Evolutionary conservation across 352 stramenopile species (phyloP).

Genomic region (Phytopythium kandeliae): DNA sequence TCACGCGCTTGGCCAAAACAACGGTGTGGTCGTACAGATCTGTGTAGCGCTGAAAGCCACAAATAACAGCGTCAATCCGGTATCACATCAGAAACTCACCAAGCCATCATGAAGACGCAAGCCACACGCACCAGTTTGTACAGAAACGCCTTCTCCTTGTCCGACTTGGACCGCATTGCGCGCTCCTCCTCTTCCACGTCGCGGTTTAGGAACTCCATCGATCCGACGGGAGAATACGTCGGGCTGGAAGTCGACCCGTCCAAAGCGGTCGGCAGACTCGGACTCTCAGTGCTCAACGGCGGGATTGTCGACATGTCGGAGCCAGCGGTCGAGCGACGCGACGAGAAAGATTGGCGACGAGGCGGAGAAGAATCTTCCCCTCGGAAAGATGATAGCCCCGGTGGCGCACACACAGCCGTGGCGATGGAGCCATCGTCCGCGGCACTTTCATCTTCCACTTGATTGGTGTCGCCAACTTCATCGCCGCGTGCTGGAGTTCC

Average conservation of each 20-base stretch:
- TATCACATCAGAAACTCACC: background rate
- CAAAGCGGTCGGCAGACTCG: background rate
- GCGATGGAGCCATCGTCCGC: background rate
- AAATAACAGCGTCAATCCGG: background rate
- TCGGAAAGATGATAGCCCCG: background rate
- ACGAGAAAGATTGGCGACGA: conserved; percentile 11
- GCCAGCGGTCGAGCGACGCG: conserved; percentile 11
- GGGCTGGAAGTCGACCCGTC: conserved; percentile 24
- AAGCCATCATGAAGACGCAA: background rate
- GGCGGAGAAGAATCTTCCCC: conserved; percentile 12
- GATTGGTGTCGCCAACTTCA: background rate
- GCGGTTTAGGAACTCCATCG: conserved; percentile 53
- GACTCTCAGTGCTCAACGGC: background rate
- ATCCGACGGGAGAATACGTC: conserved; percentile 25
- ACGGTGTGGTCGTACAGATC: conserved; percentile 64
- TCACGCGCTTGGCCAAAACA: conserved; percentile 35
- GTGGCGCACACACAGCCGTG: background rate
- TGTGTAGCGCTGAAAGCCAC: conserved; percentile 40
- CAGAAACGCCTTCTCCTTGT: conserved; percentile 50
- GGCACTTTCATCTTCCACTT: background rate
- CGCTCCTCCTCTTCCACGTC: conserved; percentile 58
- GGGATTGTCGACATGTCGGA: conserved; percentile 5
- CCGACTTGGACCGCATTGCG: conserved; percentile 47
- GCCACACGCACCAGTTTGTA: conserved; percentile 60
- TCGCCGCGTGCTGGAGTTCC: conserved; percentile 1